Percentiles rank a stretch among this genome's conserved stretches.
phyloP scores from a whole-genome alignment of 192 early-diverging fungal genomes.

The Backusella parvicylindrica region DNA sequence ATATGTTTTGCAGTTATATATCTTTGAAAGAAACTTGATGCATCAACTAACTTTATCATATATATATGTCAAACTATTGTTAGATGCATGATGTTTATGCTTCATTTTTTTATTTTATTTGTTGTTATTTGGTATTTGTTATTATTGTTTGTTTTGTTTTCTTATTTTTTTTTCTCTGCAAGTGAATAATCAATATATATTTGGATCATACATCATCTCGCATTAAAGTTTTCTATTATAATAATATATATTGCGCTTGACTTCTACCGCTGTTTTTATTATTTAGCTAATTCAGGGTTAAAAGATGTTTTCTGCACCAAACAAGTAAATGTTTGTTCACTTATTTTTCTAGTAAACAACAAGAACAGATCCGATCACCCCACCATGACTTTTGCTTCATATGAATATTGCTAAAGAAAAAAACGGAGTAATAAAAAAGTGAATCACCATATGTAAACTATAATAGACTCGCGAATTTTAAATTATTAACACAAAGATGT shows the following conservation, averaged over 20 bases:
- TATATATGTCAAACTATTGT: background rate
- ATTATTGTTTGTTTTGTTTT: background rate
- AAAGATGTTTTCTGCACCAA: too few relatives aligned
- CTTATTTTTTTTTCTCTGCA: background rate
- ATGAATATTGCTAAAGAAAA: too few relatives aligned
- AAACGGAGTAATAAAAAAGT: too few relatives aligned
- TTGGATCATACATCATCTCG: background rate
- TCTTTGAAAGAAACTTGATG: background rate
- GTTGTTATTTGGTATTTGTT: too few relatives aligned
- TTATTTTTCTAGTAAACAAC: too few relatives aligned
- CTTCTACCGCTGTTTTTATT: background rate
- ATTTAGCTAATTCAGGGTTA: too few relatives aligned
- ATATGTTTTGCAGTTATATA: background rate
- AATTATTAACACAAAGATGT: too few relatives aligned
- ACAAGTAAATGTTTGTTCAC: too few relatives aligned
- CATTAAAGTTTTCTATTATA: background rate
- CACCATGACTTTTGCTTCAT: too few relatives aligned
- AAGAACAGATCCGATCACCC: too few relatives aligned
- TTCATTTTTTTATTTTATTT: background rate
- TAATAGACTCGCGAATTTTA: too few relatives aligned
- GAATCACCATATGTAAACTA: too few relatives aligned
- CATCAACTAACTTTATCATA: background rate
- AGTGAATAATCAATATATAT: background rate
- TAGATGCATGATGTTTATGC: background rate
- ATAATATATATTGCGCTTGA: background rate